Base-by-base conservation (phyloP, 2,329 filamentous ascomycete species). In the Verticillium nubilum region DNA sequence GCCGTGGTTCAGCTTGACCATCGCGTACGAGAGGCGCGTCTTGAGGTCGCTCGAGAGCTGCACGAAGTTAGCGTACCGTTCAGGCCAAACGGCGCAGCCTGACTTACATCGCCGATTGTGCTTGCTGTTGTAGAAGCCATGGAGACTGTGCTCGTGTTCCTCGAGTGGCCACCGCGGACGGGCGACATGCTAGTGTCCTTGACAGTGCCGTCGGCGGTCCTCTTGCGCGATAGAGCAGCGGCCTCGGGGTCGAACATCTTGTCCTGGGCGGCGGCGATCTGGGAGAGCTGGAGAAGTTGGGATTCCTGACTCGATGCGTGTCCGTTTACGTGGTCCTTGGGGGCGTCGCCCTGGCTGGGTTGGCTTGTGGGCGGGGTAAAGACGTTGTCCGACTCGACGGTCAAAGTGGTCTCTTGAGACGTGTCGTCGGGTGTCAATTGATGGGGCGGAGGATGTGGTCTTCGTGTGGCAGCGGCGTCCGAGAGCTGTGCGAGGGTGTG, bases 1-100 rank as follows among this genome's bases (percentile, higher is more conserved):
- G 60, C 91, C 92, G 69, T 96, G 87, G 70, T 92, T 91, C 47
- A 97, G 90, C 74, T 97, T 97, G 70, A 96, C 84, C 84, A 96
- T 95, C 64, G 94, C 94, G 73, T 97, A 97, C 6, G 92, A 91
- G 28, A 98, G 82, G 67, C 92, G 89, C 56, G 92, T 88, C 70
- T 88, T 89, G 57, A 98, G 82, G 69, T 94, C 90, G 58, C 87
- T 85, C 47, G 91, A 92, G 58, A 91, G 77, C 89, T 92, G 71
- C 10, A 15, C 19, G 28, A 15, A 15, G 26, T 53, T 27, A 53
- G 25, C 25, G 26, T 26, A 54, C 23, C 52, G 28, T 63, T 72
- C 60, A 70, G 67, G 58, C 12, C 19, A n/a, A 13, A 4, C 26
- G 17, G 2, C 37, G 15, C 10, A 2, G 17, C 27, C 19, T n/a